Base-by-base conservation (phyloP, 148 eudicot genomes). In the Rhododendron vialii region DNA sequence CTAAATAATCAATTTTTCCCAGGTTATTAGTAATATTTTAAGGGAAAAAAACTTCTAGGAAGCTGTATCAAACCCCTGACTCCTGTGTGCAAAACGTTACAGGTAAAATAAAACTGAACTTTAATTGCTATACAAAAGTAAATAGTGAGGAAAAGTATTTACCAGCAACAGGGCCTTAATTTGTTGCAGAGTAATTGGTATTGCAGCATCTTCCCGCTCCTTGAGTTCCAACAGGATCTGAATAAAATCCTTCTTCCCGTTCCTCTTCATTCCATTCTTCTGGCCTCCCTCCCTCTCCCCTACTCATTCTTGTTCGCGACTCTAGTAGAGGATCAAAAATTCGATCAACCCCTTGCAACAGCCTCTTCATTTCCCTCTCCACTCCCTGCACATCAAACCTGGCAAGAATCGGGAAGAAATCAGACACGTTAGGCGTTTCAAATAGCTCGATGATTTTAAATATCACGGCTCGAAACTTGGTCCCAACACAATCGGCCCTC, bases 381-480 rank as follows among this genome's bases (percentile, higher is more conserved):
- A 93, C 82, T 26, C 90, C 93, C 55, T 92, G 93, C 61, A 92
- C 3, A 80, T 92, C 93, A 63, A 90, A 85, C 85, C 88, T 73
- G 0, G 87, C 89, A 11, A 93, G 86, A 8, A 61, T 30, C 1
- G 93, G 95, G 50, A 89, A 90, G 65, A 88, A 85, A 76, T 93
- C 94, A 2, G 92, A 92, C 11, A 93, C 35, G 74, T 92, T 93
- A 0, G 93, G 93, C 80, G 51, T 84, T 24, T 79, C 91, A 26
- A 89, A 5, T 4, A 90, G 59, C 0, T 50, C 45, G 7, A 82
- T 11, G 1, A 85, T n/a, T 26, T 67, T 57, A 6, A 12, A 1
- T 0, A 75, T 28, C 77, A 81, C 43, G 10, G 28, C 50, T 48
- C 85, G 77, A 38, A 92, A 89, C 80, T 92, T 87, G 3, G 86